Conservation (phyloP, 768 basidiomycete genomes). For the Hydnum rufescens region DNA sequence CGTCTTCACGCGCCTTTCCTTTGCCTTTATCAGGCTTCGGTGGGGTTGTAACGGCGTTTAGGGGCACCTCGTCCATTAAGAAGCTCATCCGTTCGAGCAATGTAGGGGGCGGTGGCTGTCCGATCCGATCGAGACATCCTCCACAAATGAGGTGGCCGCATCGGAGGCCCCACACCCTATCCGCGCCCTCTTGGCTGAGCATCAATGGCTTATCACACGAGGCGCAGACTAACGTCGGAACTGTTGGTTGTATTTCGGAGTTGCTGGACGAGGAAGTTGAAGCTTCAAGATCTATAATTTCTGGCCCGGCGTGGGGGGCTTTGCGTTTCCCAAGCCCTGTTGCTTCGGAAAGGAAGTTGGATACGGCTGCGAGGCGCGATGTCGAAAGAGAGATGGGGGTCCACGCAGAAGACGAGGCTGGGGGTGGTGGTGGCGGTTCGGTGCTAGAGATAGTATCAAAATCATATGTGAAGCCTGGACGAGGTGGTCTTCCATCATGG, state of each 20-base stretch:
- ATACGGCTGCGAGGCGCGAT: not conserved
- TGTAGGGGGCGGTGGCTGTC: not conserved
- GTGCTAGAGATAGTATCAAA: not conserved
- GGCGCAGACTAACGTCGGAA: not conserved
- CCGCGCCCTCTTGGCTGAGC: not conserved
- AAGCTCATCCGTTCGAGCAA: not conserved
- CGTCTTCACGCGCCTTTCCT: not conserved
- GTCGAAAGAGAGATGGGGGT: not conserved
- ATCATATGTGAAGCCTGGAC: not conserved
- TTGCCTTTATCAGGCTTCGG: not conserved
- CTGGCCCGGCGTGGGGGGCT: not conserved
- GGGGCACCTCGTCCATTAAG: not conserved
- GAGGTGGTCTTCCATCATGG: not conserved
- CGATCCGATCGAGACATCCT: not conserved
- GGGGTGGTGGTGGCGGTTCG: not conserved
- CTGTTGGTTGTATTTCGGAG: not conserved
- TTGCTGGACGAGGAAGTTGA: not conserved
- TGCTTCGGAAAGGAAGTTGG: not conserved
- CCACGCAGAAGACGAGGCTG: not conserved
- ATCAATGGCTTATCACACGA: not conserved
- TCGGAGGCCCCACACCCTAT: slow-evolving; percentile 1
- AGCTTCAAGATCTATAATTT: not conserved
- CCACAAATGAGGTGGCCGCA: slow-evolving; percentile 3
- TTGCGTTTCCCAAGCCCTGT: not conserved
- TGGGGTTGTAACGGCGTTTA: not conserved